Evolutionary conservation across 2,329 filamentous ascomycete genomes (phyloP), one percentile per base, ranked within the genome.

Genomic region (Beauveria scarabaeidicola): DNA sequence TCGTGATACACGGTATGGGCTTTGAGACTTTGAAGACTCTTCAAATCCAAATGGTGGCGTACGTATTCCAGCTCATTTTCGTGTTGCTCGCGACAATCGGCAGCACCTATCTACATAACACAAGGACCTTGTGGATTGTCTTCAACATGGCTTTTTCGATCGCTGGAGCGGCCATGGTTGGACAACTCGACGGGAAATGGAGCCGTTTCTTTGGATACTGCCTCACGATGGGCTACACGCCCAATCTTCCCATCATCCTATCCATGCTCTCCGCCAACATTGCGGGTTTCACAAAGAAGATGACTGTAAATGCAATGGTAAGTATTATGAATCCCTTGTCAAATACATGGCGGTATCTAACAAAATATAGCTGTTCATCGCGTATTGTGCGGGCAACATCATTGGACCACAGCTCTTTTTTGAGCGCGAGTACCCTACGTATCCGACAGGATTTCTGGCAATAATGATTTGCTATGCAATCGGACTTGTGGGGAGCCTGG

Each of bases 351-450:
- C 41, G 10, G 4, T 6, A 10, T 13, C 29, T 40, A 8, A 58
- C 29, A 10, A 21, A 6, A 3, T 17, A 23, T 11, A 65, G 64
- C 59, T 81, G 61, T 86, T 86, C 66, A 74, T 86, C 47, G 77
- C 79, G 1, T 86, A 83, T 78, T 81, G 80, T 46, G 72, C 77
- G 0, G 85, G 84, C 1, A 87, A 87, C 65, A 80, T 84, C 8
- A 78, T 83, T 40, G 83, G 81, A 0, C 82, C 83, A 0, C 82
- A 85, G 66, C 76, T 85, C 2, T 86, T 86, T 72, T 72, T 81
- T 17, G 71, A 75, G n/a, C 71, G 69, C 47, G 82, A 88, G 66
- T 75, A 77, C 0, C 85, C 85, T 0, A 72, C 77, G 1, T 89
- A 88, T 67, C 77, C 80, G 47, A 83, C 81, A 41, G 85, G 83